Evolutionary conservation across 2,329 filamentous ascomycete genomes (phyloP), one percentile per base, ranked within the genome.

Genomic region (Beauveria varroae): DNA sequence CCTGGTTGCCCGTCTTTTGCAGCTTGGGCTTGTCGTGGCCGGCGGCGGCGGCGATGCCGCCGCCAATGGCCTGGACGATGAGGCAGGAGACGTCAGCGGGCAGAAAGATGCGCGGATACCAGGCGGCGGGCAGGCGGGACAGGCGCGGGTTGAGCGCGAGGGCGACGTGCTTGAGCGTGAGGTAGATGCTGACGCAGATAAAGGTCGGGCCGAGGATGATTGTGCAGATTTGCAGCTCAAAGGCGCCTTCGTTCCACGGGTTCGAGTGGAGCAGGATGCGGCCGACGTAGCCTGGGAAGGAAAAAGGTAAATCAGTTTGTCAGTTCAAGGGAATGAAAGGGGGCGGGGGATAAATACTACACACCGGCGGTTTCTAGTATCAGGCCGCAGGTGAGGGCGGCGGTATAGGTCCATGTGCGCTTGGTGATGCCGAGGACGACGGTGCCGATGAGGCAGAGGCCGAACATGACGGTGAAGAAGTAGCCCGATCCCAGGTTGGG

Each of bases 171-270:
- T 86, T 85, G 63, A 87, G 79, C 3, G 82, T 86, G 28, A 88
- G 79, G 74, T 87, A 88, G 71, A 87, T 81, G 68, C 78, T 80
- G 65, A 84, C 82, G 72, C 83, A 85, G 71, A 86, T 76, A 62
- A 87, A 78, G 34, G 84, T 83, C 3, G 82, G 82, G n/a, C 75
- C 81, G 56, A 85, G 76, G 71, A 85, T 81, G 73, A 85, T 82
- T 71, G 78, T 75, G 72, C 78, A 79, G 70, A 86, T 85, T 64
- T 86, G 82, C 51, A 81, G 78, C 70, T 85, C 72, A 73, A 86
- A 86, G 63, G 79, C 78, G 58, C 73, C 64, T 16, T 75, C 67
- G 70, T 82, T 73, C 79, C 81, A 87, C 3, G 83, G 82, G 71
- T 84, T 83, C 50, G 71, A 52, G 67, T 79, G 71, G 47, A 86